Conservation (phyloP, 148 eudicot genomes). For the Persicaria maculosa region DNA sequence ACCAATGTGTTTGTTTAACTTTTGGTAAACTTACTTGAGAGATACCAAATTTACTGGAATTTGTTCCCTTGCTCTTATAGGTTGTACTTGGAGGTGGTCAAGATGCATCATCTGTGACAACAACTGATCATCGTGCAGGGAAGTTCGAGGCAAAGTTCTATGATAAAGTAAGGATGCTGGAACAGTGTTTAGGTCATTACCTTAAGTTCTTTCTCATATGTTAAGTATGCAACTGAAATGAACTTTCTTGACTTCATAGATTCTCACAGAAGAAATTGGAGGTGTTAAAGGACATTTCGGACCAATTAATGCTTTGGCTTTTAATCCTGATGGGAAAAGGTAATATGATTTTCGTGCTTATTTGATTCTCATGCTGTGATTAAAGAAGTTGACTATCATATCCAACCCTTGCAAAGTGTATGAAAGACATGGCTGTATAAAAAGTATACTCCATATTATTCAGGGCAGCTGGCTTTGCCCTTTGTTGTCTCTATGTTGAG, state of each 20-base stretch:
- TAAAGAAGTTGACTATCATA: not conserved
- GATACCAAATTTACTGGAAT: not conserved
- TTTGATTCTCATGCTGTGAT: not conserved
- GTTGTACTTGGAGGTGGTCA: slow-evolving; percentile 98
- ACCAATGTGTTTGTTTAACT: not conserved
- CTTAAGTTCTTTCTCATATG: not conserved
- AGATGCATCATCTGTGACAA: slow-evolving; percentile 75
- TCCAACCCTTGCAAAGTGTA: not conserved
- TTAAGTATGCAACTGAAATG: slow-evolving; percentile 2
- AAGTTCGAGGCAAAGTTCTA: slow-evolving; percentile 91
- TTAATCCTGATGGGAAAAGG: slow-evolving; percentile 96
- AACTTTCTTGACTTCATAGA: slow-evolving; percentile 26
- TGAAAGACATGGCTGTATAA: not conserved
- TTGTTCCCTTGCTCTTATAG: slow-evolving; percentile 21
- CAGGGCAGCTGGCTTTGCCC: too few species aligned
- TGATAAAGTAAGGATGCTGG: slow-evolving; percentile 54
- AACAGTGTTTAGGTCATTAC: not conserved
- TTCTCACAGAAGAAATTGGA: slow-evolving; percentile 80
- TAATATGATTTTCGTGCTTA: slow-evolving; percentile 17
- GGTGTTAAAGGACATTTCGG: slow-evolving; percentile 97
- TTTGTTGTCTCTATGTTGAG: too few species aligned
- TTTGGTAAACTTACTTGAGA: not conserved
- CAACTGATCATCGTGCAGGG: slow-evolving; percentile 89
- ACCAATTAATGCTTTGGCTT: slow-evolving; percentile 92
- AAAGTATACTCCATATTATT: too few species aligned